A percentile compares a stretch with the other conserved stretches of the same genome.
Evolutionary conservation across 805 yeast species (phyloP).

Genomic region (Starmerella scarabaei): DNA sequence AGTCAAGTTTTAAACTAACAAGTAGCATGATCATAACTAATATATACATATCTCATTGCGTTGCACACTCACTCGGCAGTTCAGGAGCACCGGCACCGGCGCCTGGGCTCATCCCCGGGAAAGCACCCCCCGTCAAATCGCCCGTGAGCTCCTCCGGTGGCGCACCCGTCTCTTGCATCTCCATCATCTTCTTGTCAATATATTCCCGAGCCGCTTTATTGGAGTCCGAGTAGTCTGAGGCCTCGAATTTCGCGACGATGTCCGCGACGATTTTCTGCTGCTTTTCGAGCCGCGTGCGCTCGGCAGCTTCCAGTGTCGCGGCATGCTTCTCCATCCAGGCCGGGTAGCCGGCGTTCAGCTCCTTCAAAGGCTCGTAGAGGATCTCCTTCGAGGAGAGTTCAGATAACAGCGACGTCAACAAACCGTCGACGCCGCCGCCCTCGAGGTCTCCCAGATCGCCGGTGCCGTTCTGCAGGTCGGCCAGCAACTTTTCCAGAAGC

Average conservation of each 20-base stretch:
- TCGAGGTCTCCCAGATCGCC: constrained; percentile 25
- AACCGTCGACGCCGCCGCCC: constrained; percentile 37
- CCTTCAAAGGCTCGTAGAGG: constrained; percentile 77
- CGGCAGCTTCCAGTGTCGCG: constrained; percentile 32
- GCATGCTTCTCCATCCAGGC: constrained; percentile 50
- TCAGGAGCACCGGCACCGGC: constrained; percentile 5
- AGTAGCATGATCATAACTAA: no score
- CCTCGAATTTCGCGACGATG: constrained; percentile 57
- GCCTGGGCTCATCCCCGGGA: constrained; percentile 25
- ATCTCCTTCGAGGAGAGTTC: constrained; percentile 77
- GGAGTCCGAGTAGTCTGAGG: constrained; percentile 44
- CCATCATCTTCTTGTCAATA: constrained; percentile 48
- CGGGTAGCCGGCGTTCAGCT: constrained; percentile 59
- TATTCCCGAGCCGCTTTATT: constrained; percentile 33
- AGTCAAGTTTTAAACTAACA: no score
- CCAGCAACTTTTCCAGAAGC: constrained; percentile 47
- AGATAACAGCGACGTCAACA: constrained; percentile 60
- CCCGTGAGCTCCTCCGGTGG: constrained; percentile 70
- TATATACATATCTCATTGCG: constrained; percentile 7
- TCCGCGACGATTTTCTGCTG: constrained; percentile 52
- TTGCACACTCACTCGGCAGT: constrained; percentile 13
- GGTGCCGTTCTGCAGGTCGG: constrained; percentile 37
- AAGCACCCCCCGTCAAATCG: constrained; percentile 35
- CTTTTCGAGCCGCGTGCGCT: constrained; percentile 39
- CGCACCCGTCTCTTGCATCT: constrained; percentile 54